These are phyloP conservation scores for Gnomoniopsis sp. DNA, from an alignment of 2,329 filamentous ascomycete genomes.

Conservation along the genomic window DNA sequence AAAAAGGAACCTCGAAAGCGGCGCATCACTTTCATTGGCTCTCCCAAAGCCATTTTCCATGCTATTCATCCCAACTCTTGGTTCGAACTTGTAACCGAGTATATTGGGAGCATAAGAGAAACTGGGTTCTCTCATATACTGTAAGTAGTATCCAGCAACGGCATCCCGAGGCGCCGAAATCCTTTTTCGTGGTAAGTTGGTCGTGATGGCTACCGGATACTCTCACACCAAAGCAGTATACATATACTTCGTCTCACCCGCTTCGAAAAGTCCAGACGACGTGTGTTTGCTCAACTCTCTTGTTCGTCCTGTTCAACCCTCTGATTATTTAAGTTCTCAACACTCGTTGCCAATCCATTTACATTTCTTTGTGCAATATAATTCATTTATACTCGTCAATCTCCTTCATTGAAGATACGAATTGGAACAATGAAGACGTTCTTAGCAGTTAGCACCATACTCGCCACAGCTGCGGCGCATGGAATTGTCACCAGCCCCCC, in stretches of 20 bases:
- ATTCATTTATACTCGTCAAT: neutral
- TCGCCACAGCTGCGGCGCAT: slow-evolving; percentile 18
- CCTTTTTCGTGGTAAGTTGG: too few species aligned
- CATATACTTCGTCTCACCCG: neutral
- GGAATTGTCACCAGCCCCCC: slow-evolving; percentile 21
- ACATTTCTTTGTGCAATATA: neutral
- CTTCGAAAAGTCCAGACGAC: neutral
- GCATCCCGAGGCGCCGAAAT: neutral
- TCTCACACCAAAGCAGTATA: neutral
- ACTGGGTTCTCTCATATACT: neutral
- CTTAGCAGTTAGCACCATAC: slow-evolving; percentile 16
- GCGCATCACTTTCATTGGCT: neutral
- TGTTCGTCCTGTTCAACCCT: neutral
- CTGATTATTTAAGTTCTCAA: neutral
- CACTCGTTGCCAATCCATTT: neutral
- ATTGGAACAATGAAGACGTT: slow-evolving; percentile 10
- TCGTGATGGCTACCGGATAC: too few species aligned
- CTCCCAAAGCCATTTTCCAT: neutral
- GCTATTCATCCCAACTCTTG: neutral
- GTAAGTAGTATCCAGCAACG: neutral
- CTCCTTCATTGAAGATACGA: neutral
- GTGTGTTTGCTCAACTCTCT: neutral
- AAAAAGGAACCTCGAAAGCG: neutral
- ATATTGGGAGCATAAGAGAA: neutral
- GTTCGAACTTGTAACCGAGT: neutral